Conservation (phyloP, 176 grass and related monocot genomes). For the Zea luxurians region DNA sequence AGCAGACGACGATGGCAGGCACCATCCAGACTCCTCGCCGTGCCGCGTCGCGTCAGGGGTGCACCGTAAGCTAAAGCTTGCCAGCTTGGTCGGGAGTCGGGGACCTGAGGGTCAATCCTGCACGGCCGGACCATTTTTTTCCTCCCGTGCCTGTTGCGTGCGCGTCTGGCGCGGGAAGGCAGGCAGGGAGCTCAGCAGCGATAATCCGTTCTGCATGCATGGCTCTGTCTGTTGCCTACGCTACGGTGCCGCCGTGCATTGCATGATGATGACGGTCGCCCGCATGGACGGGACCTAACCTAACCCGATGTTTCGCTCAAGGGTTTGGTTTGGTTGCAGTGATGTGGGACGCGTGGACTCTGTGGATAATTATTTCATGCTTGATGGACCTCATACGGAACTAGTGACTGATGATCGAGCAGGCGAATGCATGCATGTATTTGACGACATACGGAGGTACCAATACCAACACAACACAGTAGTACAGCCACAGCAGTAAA, state of each 20-base stretch:
- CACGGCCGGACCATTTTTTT: not conserved
- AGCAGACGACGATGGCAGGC: not conserved
- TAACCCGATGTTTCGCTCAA: not conserved
- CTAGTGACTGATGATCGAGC: not conserved
- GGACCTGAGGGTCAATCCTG: conserved; percentile 4
- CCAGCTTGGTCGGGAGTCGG: not conserved
- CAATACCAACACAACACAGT: too few species aligned
- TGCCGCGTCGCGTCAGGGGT: not conserved
- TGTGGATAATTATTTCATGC: too few species aligned
- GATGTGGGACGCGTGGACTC: too few species aligned
- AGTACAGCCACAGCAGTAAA: not conserved
- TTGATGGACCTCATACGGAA: too few species aligned
- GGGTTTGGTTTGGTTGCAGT: too few species aligned
- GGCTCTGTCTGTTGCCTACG: not conserved
- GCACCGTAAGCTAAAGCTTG: too few species aligned
- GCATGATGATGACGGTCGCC: too few species aligned
- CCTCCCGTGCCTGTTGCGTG: not conserved
- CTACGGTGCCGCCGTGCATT: not conserved
- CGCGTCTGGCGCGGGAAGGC: not conserved
- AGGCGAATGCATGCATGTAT: not conserved
- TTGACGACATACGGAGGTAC: too few species aligned
- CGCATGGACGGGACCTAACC: not conserved
- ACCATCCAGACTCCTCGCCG: not conserved
- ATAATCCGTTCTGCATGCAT: not conserved
- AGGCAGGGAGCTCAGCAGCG: too few species aligned